Conservation (phyloP, 169 alveolate species). For the Eimeria sp. region DNA sequence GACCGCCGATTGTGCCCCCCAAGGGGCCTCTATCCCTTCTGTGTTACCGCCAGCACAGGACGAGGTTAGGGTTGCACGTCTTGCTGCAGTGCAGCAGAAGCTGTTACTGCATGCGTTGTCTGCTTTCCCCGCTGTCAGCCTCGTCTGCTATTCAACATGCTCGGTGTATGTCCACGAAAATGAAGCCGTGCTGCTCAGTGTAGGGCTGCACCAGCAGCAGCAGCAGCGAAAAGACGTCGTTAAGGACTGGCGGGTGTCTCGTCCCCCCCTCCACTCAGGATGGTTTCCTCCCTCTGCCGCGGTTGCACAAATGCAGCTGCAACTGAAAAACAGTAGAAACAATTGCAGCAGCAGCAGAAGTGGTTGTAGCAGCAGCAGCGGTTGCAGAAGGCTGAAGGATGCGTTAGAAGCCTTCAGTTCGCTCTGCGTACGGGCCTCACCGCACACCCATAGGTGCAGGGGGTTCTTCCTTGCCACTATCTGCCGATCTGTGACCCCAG, state of each 20-base stretch:
- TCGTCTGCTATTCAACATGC: slow-evolving; percentile 88
- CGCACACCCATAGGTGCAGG: slow-evolving; percentile 84
- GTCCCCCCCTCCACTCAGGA: slow-evolving; percentile 46
- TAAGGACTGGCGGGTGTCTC: slow-evolving; percentile 17
- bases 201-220: slow-evolving; percentile 66
- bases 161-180: slow-evolving; percentile 87
- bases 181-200: slow-evolving; percentile 82
- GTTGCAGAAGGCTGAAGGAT: not conserved
- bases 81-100: slow-evolving; percentile 84
- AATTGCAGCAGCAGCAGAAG: not conserved
- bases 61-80: slow-evolving; percentile 74
- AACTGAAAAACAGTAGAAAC: not conserved
- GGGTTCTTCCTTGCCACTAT: slow-evolving; percentile 87
- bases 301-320: slow-evolving; percentile 33
- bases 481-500: slow-evolving; percentile 32
- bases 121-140: slow-evolving; percentile 75
- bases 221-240: not conserved
- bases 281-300: slow-evolving; percentile 70
- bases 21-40: slow-evolving; percentile 5
- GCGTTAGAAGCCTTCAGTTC: slow-evolving; percentile 53
- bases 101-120: slow-evolving; percentile 86
- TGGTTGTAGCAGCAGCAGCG: not conserved
- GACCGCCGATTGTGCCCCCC: not conserved
- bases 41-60: slow-evolving; percentile 26
- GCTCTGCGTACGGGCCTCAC: slow-evolving; percentile 73